phyloP scores from a whole-genome alignment of 2,329 filamentous ascomycete genomes.

The Aspergillus bombycis region DNA sequence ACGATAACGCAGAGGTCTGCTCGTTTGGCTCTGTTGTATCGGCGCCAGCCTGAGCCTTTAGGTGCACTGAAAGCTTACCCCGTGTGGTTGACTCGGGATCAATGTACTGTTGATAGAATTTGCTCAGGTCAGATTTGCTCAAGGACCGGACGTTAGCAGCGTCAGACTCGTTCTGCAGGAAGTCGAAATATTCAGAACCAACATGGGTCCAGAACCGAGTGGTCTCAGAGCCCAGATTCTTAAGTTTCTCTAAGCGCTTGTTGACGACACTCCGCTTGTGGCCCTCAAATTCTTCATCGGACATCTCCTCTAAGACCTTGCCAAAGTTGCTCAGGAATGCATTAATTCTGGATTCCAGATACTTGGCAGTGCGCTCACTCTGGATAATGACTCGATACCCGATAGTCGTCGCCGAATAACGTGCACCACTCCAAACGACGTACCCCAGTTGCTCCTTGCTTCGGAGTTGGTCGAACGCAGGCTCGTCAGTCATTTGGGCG shows the following conservation, averaged over 20 bases:
- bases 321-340: conserved; percentile 74
- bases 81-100: conserved; percentile 71
- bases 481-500: conserved; percentile 89
- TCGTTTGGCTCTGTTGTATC: conserved; percentile 43
- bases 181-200: conserved; percentile 83
- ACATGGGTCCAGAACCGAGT: conserved; percentile 84
- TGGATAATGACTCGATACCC: conserved; percentile 91
- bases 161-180: conserved; percentile 78
- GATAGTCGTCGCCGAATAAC: conserved; percentile 73
- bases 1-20: conserved; percentile 49
- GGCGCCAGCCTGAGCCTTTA: conserved; percentile 71
- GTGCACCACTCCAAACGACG: conserved; percentile 83
- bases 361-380: conserved; percentile 82
- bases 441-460: conserved; percentile 98
- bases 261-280: conserved; percentile 89
- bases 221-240: conserved; percentile 87
- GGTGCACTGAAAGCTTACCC: conserved; percentile 82
- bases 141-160: conserved; percentile 73
- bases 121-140: conserved; percentile 76
- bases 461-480: conserved; percentile 88
- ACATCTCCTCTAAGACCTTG: conserved; percentile 72
- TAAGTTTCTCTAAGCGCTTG: conserved; percentile 85
- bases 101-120: conserved; percentile 78
- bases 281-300: conserved; percentile 79
- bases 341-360: conserved; percentile 86